phyloP scores from a whole-genome alignment of 192 early-diverging fungal genomes.

The Cladochytrium replicatum region DNA sequence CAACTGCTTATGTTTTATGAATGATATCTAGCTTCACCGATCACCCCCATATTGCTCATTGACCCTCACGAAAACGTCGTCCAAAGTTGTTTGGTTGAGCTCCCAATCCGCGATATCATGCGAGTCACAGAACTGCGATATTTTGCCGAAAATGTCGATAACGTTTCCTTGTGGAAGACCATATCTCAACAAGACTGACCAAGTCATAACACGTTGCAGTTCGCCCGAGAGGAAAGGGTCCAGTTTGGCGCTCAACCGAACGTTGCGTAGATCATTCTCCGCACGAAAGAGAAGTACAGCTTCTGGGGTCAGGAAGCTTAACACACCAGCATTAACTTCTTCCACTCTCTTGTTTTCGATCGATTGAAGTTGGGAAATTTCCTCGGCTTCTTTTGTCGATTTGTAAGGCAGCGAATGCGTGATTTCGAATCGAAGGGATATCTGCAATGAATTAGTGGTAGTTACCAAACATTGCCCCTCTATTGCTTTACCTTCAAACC shows the following conservation, averaged over 20 bases:
- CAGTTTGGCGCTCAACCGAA: constrained; percentile 32
- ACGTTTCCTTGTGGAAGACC: constrained; percentile 27
- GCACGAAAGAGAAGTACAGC: too few species aligned
- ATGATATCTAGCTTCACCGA: too few species aligned
- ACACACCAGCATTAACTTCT: too few species aligned
- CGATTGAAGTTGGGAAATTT: too few species aligned
- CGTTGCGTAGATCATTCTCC: too few species aligned
- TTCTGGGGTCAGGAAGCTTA: too few species aligned
- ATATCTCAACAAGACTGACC: constrained; percentile 4
- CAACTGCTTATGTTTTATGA: too few species aligned
- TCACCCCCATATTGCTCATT: too few species aligned
- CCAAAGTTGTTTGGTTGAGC: constrained; percentile 53
- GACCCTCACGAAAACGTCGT: constrained; percentile 59
- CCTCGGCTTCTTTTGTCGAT: too few species aligned
- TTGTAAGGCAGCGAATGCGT: too few species aligned
- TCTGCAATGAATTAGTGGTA: constrained; percentile 24
- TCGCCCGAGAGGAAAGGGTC: constrained; percentile 46
- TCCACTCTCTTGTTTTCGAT: too few species aligned
- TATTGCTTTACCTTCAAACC: constrained; percentile 56
- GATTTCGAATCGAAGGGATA: constrained; percentile 40
- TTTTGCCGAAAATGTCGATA: constrained; percentile 36
- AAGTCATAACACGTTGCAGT: constrained; percentile 43
- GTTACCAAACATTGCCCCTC: constrained; percentile 30
- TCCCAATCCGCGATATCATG: constrained; percentile 64
- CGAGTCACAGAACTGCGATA: constrained; percentile 38